Percentiles rank a stretch among this genome's conserved stretches.
Conservation (phyloP, 1,284 basidiomycete species). For the Ustilago trichophora region DNA sequence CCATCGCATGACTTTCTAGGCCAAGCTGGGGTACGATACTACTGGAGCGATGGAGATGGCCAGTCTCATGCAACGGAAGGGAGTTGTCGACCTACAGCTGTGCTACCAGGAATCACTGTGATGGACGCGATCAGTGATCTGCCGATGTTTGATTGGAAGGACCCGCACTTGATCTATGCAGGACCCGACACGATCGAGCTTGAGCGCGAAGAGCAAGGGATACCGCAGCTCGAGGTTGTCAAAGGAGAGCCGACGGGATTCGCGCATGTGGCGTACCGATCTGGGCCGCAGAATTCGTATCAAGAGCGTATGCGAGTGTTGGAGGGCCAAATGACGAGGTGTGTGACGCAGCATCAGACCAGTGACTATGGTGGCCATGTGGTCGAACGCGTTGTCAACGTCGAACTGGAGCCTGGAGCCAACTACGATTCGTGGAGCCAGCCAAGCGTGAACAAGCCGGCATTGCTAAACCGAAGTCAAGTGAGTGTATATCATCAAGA, state of each 20-base stretch:
- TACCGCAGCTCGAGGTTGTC: conserved; percentile 13
- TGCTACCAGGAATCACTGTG: conserved; percentile 15
- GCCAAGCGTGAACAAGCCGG: conserved; percentile 19
- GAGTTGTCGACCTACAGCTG: not conserved
- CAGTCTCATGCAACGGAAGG: not conserved
- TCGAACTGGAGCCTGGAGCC: conserved; percentile 20
- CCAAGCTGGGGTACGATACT: not conserved
- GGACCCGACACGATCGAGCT: conserved; percentile 12
- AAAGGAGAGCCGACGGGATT: not conserved
- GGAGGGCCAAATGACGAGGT: not conserved
- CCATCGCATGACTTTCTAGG: conserved; percentile 29
- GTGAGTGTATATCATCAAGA: conserved; percentile 1
- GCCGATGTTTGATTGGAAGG: conserved; percentile 34
- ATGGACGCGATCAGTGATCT: conserved; percentile 27
- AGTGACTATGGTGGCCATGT: not conserved
- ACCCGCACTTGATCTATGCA: conserved; percentile 27
- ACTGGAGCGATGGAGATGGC: conserved; percentile 16
- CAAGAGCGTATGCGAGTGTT: conserved; percentile 33
- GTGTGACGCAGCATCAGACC: conserved; percentile 27
- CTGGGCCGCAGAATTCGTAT: conserved; percentile 10
- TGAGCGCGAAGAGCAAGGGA: conserved; percentile 2
- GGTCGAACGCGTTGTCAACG: conserved; percentile 38
- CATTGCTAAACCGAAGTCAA: not conserved
- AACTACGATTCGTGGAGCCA: conserved; percentile 23
- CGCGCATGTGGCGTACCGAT: not conserved